These are phyloP conservation scores for Pyrenophora graminea DNA, from an alignment of 2,329 filamentous ascomycete species.

Conservation along the genomic window DNA sequence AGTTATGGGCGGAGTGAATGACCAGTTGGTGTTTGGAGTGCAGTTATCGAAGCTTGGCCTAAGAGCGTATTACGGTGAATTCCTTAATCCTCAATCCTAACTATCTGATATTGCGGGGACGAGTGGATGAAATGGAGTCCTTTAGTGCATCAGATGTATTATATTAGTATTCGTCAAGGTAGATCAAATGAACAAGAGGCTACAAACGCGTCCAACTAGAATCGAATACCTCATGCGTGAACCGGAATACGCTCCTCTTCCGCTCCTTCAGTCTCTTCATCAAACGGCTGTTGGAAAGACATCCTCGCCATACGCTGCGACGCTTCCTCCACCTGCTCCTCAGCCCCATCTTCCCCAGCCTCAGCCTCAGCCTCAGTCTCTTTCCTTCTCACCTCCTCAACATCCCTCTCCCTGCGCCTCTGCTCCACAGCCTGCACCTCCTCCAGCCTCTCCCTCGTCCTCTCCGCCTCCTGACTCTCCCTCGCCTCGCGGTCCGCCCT, in stretches of 20 bases:
- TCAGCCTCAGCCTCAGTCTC: background rate
- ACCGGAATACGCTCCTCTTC: conserved; percentile 15
- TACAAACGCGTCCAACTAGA: no score
- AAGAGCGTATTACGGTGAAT: no score
- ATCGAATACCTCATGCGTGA: conserved; percentile 15
- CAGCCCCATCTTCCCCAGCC: background rate
- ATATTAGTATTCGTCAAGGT: no score
- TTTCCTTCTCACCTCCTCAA: conserved; percentile 54
- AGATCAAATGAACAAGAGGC: no score
- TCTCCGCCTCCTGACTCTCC: conserved; percentile 62
- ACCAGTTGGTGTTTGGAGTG: no score
- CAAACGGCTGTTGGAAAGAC: conserved; percentile 19
- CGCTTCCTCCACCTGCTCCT: conserved; percentile 22
- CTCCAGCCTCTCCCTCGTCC: conserved; percentile 52
- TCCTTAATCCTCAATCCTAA: no score
- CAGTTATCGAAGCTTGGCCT: no score
- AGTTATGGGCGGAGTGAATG: no score
- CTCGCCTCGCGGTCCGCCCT: conserved; percentile 74
- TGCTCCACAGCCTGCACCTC: conserved; percentile 42
- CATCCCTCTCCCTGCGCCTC: conserved; percentile 44
- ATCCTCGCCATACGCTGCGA: conserved; percentile 23
- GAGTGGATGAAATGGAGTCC: no score
- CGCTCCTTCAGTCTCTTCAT: conserved; percentile 28
- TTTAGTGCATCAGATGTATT: no score
- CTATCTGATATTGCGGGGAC: no score